phyloP scores from a whole-genome alignment of 805 yeast genomes.

The Pachysolen tannophilus region DNA sequence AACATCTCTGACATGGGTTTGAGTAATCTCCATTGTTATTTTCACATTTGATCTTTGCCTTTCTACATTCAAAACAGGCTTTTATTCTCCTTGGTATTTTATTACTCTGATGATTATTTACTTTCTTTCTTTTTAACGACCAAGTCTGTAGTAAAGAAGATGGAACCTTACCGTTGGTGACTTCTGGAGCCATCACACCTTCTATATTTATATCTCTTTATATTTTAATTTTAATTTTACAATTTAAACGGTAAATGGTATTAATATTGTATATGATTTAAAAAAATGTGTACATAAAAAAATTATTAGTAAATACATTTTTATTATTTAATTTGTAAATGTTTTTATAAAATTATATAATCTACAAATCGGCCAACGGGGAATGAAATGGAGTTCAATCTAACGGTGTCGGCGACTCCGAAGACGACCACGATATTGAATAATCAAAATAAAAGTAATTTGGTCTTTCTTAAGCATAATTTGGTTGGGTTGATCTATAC shows the following conservation, averaged over 20 bases:
- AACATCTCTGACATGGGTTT: conserved; percentile 53
- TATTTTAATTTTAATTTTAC: no score
- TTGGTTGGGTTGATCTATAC: conserved; percentile 8
- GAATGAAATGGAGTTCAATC: conserved; percentile 8
- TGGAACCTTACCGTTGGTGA: background rate
- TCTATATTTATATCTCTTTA: no score
- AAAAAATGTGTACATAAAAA: no score
- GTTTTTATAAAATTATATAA: no score
- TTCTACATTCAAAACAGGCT: conserved; percentile 59
- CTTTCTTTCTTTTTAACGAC: background rate
- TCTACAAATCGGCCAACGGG: no score
- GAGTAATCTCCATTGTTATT: conserved; percentile 28
- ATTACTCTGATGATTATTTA: no score
- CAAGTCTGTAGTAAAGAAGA: background rate
- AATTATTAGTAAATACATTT: no score
- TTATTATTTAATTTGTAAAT: no score
- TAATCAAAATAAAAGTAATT: background rate
- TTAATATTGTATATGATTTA: no score
- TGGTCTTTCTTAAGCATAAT: background rate
- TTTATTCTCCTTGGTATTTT: conserved; percentile 24
- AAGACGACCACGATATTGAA: conserved; percentile 2
- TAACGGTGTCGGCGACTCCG: conserved; percentile 6
- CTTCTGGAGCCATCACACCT: no score
- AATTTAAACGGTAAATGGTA: no score
- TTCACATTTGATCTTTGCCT: conserved; percentile 54